phyloP scores from a whole-genome alignment of 2,329 filamentous ascomycete genomes.

The Lasiodiplodia citricola region DNA sequence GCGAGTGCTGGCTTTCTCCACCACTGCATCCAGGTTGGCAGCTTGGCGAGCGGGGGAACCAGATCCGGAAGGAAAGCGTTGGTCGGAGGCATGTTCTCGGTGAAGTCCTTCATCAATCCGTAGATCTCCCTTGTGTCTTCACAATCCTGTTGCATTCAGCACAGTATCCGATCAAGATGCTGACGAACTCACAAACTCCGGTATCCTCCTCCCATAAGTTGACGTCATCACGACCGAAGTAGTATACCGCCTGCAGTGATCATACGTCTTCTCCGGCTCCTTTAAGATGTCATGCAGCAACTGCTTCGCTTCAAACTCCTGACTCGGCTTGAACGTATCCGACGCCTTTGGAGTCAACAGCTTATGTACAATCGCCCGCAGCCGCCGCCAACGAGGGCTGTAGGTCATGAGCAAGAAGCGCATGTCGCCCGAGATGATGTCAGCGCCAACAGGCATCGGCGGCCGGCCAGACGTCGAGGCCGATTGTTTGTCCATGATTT shows the following conservation, averaged over 20 bases:
- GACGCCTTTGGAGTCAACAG: constrained; percentile 45
- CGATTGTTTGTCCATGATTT: constrained; percentile 51
- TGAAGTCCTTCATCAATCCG: constrained; percentile 43
- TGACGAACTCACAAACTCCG: constrained; percentile 36
- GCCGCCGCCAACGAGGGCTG: constrained; percentile 47
- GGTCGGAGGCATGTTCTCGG: constrained; percentile 33
- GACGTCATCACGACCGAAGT: constrained; percentile 45
- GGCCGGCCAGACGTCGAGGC: constrained; percentile 42
- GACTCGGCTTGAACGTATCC: constrained; percentile 49
- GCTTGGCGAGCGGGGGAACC: constrained; percentile 36
- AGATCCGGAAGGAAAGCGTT: constrained; percentile 41
- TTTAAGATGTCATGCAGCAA: constrained; percentile 50
- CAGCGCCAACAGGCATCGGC: constrained; percentile 47
- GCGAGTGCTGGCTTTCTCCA: constrained; percentile 38
- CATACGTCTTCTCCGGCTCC: constrained; percentile 32
- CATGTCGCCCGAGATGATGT: constrained; percentile 48
- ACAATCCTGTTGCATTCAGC: constrained; percentile 33
- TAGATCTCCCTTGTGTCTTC: constrained; percentile 41
- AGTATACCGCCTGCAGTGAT: constrained; percentile 36
- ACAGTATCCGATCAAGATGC: too few relatives aligned
- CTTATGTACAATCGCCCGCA: constrained; percentile 47
- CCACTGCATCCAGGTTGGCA: constrained; percentile 39
- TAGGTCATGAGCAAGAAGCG: constrained; percentile 52
- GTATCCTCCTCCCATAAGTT: constrained; percentile 42
- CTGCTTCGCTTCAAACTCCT: constrained; percentile 54